Evolutionary conservation across 2,329 filamentous ascomycete genomes (phyloP), one percentile per base, ranked within the genome.

Genomic region (Claviceps capensis): DNA sequence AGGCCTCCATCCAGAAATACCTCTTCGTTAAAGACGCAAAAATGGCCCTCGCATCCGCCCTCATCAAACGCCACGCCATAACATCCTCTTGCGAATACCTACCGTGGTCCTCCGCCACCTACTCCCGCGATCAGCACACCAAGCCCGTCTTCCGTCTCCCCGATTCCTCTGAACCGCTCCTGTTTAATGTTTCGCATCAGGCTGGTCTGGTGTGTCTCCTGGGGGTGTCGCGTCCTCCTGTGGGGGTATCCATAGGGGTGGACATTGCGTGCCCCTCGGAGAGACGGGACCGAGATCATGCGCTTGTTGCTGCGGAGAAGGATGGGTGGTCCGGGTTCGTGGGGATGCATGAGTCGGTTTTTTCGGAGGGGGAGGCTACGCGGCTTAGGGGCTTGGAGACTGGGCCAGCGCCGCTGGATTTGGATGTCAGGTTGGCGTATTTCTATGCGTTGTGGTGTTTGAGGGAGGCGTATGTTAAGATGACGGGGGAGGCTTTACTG

Each of bases 401-500:
- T 5, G 51, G 16, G 5, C 14, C 5, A 4, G 44, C 7, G 4
- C 44, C 17, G 11, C 4, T 30, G 23, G 23, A 46, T n/a, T 9
- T 47, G 49, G 53, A 51, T 53, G 46, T 47, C 55, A 82, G 82
- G 61, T 69, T 90, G 30, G 74, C 84, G 5, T 74, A 77, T 50
- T 91, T 91, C 63, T 91, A 89, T 63, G 77, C 84, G 1, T 78
- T 85, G 54, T 91, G 86, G 83, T 87, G 83, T 64, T 75, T 88
- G 64, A 82, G 87, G 59, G 86, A 91, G 69, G 82, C 85, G 1
- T 90, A 87, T 63, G 82, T 90, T 66, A 91, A 90, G 76, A 81
- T 91, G 70, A 86, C 85, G 34, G 86, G 86, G 26, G 85, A 90
- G 60, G 86, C 85, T 0, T 72, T 91, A 53, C 71, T 89, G 8